Base-by-base conservation (phyloP, 768 basidiomycete species). In the Thelephora ganbajun region DNA sequence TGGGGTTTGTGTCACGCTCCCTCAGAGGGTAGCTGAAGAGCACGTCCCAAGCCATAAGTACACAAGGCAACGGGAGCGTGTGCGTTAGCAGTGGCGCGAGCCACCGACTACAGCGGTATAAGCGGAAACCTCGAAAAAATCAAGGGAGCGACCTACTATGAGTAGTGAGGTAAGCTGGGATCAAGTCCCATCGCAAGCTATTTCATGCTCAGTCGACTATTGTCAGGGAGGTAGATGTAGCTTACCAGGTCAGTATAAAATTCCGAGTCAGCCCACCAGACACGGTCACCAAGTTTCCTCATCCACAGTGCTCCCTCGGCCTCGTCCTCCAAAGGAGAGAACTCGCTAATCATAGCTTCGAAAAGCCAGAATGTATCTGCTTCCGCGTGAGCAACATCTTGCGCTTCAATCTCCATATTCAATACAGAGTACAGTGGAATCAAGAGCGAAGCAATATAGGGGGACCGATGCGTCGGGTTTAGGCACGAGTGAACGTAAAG, bases 361-460 rank as follows among this genome's bases (percentile, higher is more conserved):
- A 88, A 82, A 4, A 87, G 56, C 86, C 85, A 89, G 59, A 89
- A 89, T 0, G 80, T 72, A 55, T 89, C 86, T 1, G 86, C 85
- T 60, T 89, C 86, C 4, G 71, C 72, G 58, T 87, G 83, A 0
- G 73, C 69, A 9, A 73, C 59, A 37, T 83, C 80, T 47, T 75
- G 71, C 0, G 70, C 61, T 14, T 83, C 73, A 1, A 77, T 67
- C 56, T 87, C 84, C 56, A 76, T 72, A 14, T 66, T 61, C 44
- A 86, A 63, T 0, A 73, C 74, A 6, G 71, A 70, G 59, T 85
- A 86, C 19, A 88, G 57, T 0, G 83, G 81, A 13, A 87, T 69
- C 11, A 88, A 69, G 9, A 87, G 59, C 30, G 83, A 80, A 2
- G 83, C 76, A 42, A 80, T 69, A 50, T 84, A 74, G 7, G 77